Evolutionary conservation across 2,329 filamentous ascomycete species (phyloP).

Genomic region (Fonsecaea monophora): DNA sequence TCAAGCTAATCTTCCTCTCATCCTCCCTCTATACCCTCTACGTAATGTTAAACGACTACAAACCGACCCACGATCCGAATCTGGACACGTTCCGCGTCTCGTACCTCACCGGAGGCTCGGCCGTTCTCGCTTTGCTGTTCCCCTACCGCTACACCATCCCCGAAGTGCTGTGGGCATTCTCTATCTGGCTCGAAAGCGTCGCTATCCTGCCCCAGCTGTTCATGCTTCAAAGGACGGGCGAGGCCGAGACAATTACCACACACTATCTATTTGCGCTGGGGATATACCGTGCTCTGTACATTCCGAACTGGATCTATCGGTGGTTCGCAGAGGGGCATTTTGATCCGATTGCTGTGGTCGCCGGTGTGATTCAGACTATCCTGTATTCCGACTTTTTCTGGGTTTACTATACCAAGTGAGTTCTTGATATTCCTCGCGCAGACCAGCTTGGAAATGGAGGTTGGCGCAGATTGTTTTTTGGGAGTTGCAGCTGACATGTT

Average conservation of each 20-base stretch:
- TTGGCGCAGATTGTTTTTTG: too few relatives aligned
- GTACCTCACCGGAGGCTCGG: conserved; percentile 80
- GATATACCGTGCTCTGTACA: conserved; percentile 90
- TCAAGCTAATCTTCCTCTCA: conserved; percentile 94
- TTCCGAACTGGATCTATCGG: conserved; percentile 97
- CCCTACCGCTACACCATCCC: conserved; percentile 81
- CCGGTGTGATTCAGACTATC: conserved; percentile 90
- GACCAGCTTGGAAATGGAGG: neutral
- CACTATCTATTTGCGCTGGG: conserved; percentile 97
- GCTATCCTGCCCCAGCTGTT: conserved; percentile 97
- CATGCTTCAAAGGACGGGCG: conserved; percentile 95
- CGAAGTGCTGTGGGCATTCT: conserved; percentile 94
- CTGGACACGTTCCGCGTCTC: conserved; percentile 97
- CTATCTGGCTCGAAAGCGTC: conserved; percentile 96
- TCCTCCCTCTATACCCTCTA: conserved; percentile 94
- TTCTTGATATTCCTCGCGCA: conserved; percentile 37
- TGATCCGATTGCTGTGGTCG: conserved; percentile 86
- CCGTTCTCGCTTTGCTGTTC: conserved; percentile 78
- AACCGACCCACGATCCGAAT: conserved; percentile 95
- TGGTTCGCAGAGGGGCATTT: conserved; percentile 80
- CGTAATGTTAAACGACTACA: conserved; percentile 97
- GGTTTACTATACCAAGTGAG: conserved; percentile 95
- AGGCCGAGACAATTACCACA: conserved; percentile 98
- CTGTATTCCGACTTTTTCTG: conserved; percentile 99
- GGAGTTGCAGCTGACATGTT: neutral